phyloP scores from a whole-genome alignment of 352 stramenopile genomes.

The Sclerospora graminicola region DNA sequence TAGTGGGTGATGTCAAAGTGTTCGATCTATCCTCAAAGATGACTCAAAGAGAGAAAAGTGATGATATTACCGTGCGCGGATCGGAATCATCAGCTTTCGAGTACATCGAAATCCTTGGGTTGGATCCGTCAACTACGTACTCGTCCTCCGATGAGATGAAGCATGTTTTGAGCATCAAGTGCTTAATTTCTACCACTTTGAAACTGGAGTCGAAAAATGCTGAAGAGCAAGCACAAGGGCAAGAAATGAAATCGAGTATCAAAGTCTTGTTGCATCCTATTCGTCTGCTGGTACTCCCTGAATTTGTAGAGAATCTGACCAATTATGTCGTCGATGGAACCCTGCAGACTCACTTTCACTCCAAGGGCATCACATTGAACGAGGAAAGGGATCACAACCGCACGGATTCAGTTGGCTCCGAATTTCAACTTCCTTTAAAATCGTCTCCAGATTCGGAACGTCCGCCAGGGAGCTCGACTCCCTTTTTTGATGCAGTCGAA shows the following conservation, averaged over 20 bases:
- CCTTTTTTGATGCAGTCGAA: constrained; percentile 63
- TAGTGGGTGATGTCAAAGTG: constrained; percentile 54
- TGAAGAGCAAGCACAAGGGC: neutral
- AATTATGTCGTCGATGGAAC: constrained; percentile 51
- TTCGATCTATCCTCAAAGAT: constrained; percentile 52
- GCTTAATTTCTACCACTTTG: constrained; percentile 21
- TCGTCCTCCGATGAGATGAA: constrained; percentile 7
- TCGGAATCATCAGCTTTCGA: constrained; percentile 13
- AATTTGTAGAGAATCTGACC: constrained; percentile 49
- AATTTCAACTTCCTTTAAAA: constrained; percentile 13
- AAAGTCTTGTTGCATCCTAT: constrained; percentile 38
- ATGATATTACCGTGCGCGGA: constrained; percentile 4
- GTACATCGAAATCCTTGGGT: constrained; percentile 47
- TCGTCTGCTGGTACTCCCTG: constrained; percentile 39
- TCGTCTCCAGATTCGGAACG: constrained; percentile 11
- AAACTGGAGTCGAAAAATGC: neutral
- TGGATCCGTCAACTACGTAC: constrained; percentile 21
- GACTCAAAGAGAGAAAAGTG: constrained; percentile 16
- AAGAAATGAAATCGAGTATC: constrained; percentile 24
- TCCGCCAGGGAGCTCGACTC: constrained; percentile 23
- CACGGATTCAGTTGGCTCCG: constrained; percentile 7
- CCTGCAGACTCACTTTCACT: constrained; percentile 30
- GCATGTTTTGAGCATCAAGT: constrained; percentile 29
- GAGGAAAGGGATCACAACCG: constrained; percentile 9
- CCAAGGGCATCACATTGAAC: constrained; percentile 10